These are phyloP conservation scores for Pseudotsuga menziesii DNA, from an alignment of 75 land plant genomes.

Conservation along the genomic window DNA sequence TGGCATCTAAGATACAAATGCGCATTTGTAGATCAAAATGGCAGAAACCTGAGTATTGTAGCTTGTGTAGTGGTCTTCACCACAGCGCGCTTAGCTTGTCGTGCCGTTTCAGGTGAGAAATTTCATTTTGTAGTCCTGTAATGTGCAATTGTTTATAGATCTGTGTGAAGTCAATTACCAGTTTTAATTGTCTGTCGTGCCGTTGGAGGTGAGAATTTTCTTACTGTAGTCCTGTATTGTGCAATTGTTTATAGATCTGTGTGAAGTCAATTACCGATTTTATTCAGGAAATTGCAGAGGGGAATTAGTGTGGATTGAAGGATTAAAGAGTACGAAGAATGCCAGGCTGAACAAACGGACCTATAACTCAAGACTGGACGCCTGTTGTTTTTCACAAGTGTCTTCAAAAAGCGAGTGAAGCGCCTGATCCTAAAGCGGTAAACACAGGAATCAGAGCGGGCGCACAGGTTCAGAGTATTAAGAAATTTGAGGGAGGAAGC, in stretches of 20 bases:
- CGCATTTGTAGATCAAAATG: no score
- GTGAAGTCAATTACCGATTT: not conserved
- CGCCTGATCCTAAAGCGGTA: conserved; percentile 66
- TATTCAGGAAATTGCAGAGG: conserved; percentile 7
- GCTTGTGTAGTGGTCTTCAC: not conserved
- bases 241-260: not conserved
- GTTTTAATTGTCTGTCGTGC: no score
- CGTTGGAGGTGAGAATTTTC: no score
- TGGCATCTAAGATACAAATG: no score
- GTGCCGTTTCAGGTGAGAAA: not conserved
- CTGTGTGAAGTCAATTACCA: no score
- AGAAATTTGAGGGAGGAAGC: conserved; percentile 55
- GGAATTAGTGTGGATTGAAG: no score
- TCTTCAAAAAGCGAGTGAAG: conserved; percentile 39
- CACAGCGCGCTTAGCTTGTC: no score
- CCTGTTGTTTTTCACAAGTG: conserved; percentile 59
- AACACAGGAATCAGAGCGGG: conserved; percentile 58
- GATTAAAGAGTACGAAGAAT: conserved; percentile 10
- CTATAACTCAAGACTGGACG: conserved; percentile 72
- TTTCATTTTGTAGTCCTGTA: no score
- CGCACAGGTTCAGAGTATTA: conserved; percentile 45
- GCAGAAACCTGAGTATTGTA: no score
- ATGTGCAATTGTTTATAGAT: no score
- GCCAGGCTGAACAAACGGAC: conserved; percentile 44
- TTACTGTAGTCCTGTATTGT: not conserved